Evolutionary conservation across 352 stramenopile genomes (phyloP).

Genomic region (Blastocystis sp.): DNA sequence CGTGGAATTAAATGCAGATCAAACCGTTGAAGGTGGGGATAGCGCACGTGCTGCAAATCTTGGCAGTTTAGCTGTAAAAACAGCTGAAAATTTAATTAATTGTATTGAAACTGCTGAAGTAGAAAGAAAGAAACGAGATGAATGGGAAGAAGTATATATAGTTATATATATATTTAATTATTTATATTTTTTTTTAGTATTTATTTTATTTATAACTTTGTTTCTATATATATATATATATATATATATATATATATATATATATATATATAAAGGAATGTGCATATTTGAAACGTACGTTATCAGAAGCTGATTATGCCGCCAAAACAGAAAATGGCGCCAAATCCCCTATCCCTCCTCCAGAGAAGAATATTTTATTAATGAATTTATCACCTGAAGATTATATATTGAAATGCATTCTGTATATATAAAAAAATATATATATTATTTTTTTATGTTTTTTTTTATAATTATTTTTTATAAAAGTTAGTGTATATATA

Average conservation of each 20-base stretch:
- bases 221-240: too few relatives aligned
- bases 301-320: conserved; percentile 36
- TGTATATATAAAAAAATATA: conserved; percentile 39
- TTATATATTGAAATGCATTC: conserved; percentile 77
- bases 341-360: conserved; percentile 37
- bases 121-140: conserved; percentile 55
- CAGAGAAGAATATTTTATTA: conserved; percentile 67
- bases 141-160: conserved; percentile 43
- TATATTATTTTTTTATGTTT: too few relatives aligned
- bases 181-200: conserved; percentile 4
- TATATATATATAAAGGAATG: too few relatives aligned
- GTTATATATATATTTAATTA: not conserved
- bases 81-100: conserved; percentile 72
- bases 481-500: too few relatives aligned
- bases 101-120: conserved; percentile 70
- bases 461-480: too few relatives aligned
- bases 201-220: not conserved
- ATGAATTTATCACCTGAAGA: conserved; percentile 72
- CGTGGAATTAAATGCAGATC: conserved; percentile 9
- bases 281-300: conserved; percentile 20
- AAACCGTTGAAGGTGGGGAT: conserved; percentile 1
- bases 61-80: conserved; percentile 29
- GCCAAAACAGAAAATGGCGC: conserved; percentile 35
- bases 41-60: conserved; percentile 16
- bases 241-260: too few relatives aligned